Conservation (phyloP, 345 rosid species). For the Trapa incisa region DNA sequence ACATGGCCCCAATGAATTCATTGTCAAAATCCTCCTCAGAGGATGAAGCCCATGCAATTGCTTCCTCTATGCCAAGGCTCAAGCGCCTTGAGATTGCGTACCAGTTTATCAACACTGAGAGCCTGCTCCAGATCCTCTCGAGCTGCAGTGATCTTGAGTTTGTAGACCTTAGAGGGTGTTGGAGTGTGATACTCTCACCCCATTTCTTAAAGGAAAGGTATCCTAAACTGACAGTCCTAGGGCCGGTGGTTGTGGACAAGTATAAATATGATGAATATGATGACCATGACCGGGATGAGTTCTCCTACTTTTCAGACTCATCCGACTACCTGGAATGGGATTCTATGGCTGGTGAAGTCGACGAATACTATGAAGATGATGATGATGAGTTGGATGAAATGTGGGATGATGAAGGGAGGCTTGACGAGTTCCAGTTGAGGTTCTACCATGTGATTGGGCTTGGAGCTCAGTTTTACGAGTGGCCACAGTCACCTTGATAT, state of each 20-base stretch:
- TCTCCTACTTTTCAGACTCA: conserved; percentile 55
- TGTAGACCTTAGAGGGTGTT: conserved; percentile 80
- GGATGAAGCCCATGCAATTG: conserved; percentile 68
- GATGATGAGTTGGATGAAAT: conserved; percentile 1
- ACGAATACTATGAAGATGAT: conserved; percentile 10
- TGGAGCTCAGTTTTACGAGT: conserved; percentile 29
- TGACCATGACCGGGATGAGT: conserved; percentile 47
- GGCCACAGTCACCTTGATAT: conserved; percentile 47
- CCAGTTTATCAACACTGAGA: conserved; percentile 42
- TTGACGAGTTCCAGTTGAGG: conserved; percentile 48
- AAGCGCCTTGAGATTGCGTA: conserved; percentile 70
- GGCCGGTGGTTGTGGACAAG: conserved; percentile 47
- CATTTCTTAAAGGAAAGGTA: conserved; percentile 50
- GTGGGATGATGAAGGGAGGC: conserved; percentile 19
- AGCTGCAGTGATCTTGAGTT: conserved; percentile 52
- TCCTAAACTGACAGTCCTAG: conserved; percentile 58
- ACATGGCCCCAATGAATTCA: conserved; percentile 51
- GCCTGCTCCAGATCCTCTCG: conserved; percentile 41
- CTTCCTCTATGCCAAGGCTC: conserved; percentile 66
- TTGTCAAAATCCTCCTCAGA: conserved; percentile 39
- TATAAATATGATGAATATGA: conserved; percentile 14
- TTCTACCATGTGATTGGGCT: conserved; percentile 34
- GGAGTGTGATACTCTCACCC: conserved; percentile 56
- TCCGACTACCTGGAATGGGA: conserved; percentile 70
- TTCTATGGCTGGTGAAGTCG: conserved; percentile 50